Evolutionary conservation across 2,329 filamentous ascomycete genomes (phyloP), one percentile per base, ranked within the genome.

Genomic region (Parafenestella ontariensis): DNA sequence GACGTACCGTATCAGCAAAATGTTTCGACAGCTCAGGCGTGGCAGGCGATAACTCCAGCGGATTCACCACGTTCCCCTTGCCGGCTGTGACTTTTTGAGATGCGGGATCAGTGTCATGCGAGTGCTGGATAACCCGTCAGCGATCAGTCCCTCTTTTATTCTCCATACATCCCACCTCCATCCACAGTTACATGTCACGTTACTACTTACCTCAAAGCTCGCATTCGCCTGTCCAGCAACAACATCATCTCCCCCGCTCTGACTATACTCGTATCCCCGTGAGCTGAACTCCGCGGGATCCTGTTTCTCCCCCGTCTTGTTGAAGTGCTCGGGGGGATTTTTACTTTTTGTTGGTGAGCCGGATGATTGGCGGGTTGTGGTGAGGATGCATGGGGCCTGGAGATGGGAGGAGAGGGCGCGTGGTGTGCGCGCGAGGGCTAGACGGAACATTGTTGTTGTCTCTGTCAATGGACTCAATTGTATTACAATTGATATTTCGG

Each of bases 161-260:
- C n/a, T n/a, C n/a, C n/a, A n/a, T n/a, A n/a, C n/a, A n/a, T n/a
- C n/a, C n/a, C n/a, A n/a, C n/a, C n/a, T n/a, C n/a, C n/a, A n/a
- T n/a, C n/a, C n/a, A n/a, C n/a, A n/a, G n/a, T n/a, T n/a, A n/a
- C n/a, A n/a, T n/a, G n/a, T 18, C 31, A 31, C 39, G 18, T 34
- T 18, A n/a, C n/a, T n/a, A 36, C 39, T 11, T 50, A 44, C 37
- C 37, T 7, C 1, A 10, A 40, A 55, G 15, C 45, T 46, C 18
- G 52, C 46, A 28, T 11, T 46, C 3, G 17, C 15, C 23, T 55
- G 46, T 18, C 44, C 56, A 1, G 56, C 52, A 26, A 59, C 59
- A 15, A 54, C 47, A 28, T 62, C 59, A 44, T 57, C 56, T 6
- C 56, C 59, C 18, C 59, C 59, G 18, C 49, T 54, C 29, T 59